Evolutionary conservation across 768 basidiomycete species (phyloP), one percentile per base, ranked within the genome.

Genomic region (Ephemerocybe angulata): DNA sequence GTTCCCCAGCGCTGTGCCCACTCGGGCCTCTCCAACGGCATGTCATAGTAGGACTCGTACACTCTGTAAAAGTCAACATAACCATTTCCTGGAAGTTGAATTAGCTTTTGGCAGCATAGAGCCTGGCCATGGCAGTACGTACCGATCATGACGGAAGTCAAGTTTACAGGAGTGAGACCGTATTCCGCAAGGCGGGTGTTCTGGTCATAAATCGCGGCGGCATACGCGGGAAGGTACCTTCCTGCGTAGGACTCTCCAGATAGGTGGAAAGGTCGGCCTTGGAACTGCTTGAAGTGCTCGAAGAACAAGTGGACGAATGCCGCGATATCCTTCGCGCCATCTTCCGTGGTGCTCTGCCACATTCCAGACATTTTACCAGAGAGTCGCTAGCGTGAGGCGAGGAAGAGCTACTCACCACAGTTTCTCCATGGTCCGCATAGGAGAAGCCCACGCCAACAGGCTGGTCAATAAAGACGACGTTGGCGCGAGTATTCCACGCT

Each of bases 191-290:
- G 74, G 28, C 73, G 63, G 42, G 69, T 63, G 65, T 93, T 92
- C 58, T 86, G 81, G 66, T 93, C 91, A 50, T 85, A 80, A 11
- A 93, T 83, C 19, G 85, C 84, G 17, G 87, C 79, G 0, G 88
- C 90, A 56, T 92, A 93, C 1, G 87, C 71, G 0, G 86, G 87
- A 1, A 88, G 71, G 61, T 88, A 87, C 7, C 83, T 82, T 3
- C 86, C 88, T 0, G 82, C 88, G 60, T 90, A 91, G 1, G 86
- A 90, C 71, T 92, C 90, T 27, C 89, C 90, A 0, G 88, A 76
- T 48, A 92, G 73, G 59, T 90, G 87, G 42, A 93, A 75, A 1
- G 80, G 72, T 22, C 89, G 71, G 2, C 86, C 87, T 46, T 81
- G 66, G 67, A 88, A 90, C 59, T 88, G 79, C 15, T 76, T 73